Percentiles rank a stretch among this genome's conserved stretches.
phyloP scores from a whole-genome alignment of 768 basidiomycete species.

The Guyanaporus albipodus region DNA sequence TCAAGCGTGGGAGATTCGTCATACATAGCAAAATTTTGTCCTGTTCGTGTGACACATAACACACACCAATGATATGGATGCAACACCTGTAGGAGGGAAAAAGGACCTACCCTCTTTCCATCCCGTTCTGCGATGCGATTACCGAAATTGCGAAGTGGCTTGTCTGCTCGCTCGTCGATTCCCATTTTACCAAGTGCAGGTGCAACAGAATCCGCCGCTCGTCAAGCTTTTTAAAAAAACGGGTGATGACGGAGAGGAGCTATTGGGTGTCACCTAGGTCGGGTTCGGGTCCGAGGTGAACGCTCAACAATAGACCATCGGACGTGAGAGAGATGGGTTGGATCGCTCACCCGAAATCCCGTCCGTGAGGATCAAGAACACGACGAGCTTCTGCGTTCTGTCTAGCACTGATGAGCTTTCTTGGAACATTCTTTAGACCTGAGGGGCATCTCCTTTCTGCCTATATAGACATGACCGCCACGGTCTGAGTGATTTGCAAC shows the following conservation, averaged over 20 bases:
- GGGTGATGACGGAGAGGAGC: conserved; percentile 6
- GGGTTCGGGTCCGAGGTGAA: neutral
- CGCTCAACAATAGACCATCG: too few species aligned
- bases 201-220: conserved; percentile 4
- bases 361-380: conserved; percentile 20
- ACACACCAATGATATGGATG: too few species aligned
- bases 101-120: conserved; percentile 9
- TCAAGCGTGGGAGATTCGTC: too few species aligned
- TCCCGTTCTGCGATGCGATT: conserved; percentile 17
- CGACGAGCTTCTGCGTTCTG: conserved; percentile 6
- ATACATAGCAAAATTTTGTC: too few species aligned
- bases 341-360: conserved; percentile 16
- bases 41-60: too few species aligned
- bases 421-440: conserved; percentile 17
- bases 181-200: conserved; percentile 24
- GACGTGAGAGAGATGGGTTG: too few species aligned
- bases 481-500: too few species aligned
- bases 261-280: conserved; percentile 12
- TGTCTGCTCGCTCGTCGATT: conserved; percentile 16
- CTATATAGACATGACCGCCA: conserved; percentile 9
- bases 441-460: conserved; percentile 11
- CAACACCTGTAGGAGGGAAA: neutral
- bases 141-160: conserved; percentile 21
- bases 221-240: conserved; percentile 11
- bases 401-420: conserved; percentile 12